Evolutionary conservation across 2,329 filamentous ascomycete genomes (phyloP), one percentile per base, ranked within the genome.

Genomic region (Fusarium sp.): DNA sequence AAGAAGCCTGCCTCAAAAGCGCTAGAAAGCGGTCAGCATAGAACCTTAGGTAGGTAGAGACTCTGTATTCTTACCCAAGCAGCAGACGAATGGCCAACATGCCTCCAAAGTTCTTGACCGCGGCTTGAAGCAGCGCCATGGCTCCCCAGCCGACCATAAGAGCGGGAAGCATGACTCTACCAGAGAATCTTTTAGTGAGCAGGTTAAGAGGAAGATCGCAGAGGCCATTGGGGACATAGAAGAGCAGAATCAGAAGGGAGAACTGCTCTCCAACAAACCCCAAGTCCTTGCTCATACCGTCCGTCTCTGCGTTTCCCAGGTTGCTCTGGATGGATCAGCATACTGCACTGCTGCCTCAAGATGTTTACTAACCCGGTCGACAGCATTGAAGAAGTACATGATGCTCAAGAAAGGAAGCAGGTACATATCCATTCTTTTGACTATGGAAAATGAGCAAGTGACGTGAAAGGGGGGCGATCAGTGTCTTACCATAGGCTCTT

Each of bases 171-270:
- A 76, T 73, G 2, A 73, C 29, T 11, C 47, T 67, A 9, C 74
- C 74, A 6, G 83, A 87, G 66, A 84, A 88, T 4, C 81, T 80
- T 72, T 86, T 87, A 9, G 85, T 86, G 58, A 87, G 76, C 62
- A 87, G 79, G 66, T 86, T 88, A 54, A 87, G 82, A 13, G 86
- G 86, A 14, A 89, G 76, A 72, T 88, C 85, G 61, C 82, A 86
- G 2, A 88, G 74, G 1, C 85, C 86, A 67, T 87, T 87, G 0
- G 87, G 87, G 3, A 88, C 83, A 65, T 88, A 87, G 70, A 88
- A 88, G 0, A 88, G 77, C 4, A 88, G 74, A 6, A 88, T 83
- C 6, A 86, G 72, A n/a, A 86, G 74, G 0, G 82, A 85, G 66
- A 85, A 86, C 47, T 84, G 76, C 45, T 86, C 80, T 13, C 83